Conservation (phyloP, 108 stramenopile genomes). For the Pseudonitzschia delicatissima region DNA sequence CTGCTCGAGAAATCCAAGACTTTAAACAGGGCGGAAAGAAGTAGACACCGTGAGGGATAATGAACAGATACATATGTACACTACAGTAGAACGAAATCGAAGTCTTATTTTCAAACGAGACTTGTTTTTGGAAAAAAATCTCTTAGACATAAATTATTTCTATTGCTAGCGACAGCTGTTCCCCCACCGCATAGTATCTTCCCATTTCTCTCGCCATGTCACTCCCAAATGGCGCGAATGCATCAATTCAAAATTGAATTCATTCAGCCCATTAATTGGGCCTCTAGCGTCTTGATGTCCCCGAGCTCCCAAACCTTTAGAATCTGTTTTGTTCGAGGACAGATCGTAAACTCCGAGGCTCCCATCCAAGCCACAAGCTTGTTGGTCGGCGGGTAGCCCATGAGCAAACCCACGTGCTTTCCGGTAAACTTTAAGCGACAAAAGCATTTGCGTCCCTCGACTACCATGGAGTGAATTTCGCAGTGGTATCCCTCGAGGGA, state of each 20-base stretch:
- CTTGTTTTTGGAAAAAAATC: background rate
- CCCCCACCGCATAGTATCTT: background rate
- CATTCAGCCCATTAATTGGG: constrained; percentile 26
- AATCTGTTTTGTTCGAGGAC: constrained; percentile 38
- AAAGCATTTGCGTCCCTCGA: constrained; percentile 59
- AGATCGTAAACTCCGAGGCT: constrained; percentile 54
- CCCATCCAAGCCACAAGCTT: constrained; percentile 54
- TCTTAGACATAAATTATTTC: background rate
- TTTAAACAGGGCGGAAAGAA: background rate
- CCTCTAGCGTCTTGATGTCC: constrained; percentile 55
- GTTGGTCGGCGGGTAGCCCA: constrained; percentile 54
- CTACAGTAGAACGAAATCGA: background rate
- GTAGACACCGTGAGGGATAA: background rate
- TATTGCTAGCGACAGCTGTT: background rate
- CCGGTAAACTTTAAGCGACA: constrained; percentile 55
- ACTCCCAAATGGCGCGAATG: background rate
- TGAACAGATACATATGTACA: background rate
- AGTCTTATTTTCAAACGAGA: too few relatives aligned
- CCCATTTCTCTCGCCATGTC: background rate
- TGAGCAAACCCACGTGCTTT: constrained; percentile 41
- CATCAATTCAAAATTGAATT: too few relatives aligned
- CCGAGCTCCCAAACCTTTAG: constrained; percentile 63
- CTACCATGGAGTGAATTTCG: constrained; percentile 62
- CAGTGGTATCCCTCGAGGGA: constrained; percentile 54
- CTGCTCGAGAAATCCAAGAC: background rate